Percentiles rank a stretch among this genome's conserved stretches.
Evolutionary conservation across 2,329 filamentous ascomycete genomes (phyloP).

Genomic region (Sporothrix schenckii): DNA sequence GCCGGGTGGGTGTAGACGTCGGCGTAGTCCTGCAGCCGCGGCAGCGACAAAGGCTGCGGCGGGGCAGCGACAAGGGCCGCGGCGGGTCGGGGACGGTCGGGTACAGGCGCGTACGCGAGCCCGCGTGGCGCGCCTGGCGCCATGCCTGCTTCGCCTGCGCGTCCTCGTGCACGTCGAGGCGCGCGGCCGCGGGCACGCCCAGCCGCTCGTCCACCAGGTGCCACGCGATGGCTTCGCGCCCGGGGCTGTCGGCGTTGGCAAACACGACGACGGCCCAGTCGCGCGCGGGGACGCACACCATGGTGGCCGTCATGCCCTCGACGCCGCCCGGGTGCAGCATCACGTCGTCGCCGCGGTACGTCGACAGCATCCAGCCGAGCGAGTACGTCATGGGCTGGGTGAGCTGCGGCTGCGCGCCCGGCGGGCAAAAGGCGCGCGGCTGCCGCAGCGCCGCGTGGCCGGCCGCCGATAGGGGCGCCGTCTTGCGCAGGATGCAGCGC

Average conservation of each 20-base stretch:
- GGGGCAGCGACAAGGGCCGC: background rate
- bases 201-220: background rate
- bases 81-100: background rate
- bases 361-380: background rate
- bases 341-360: background rate
- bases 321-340: constrained; percentile 12
- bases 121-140: background rate
- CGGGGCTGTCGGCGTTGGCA: background rate
- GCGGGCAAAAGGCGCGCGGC: background rate
- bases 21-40: background rate
- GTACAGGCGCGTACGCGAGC: background rate
- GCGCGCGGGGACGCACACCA: background rate
- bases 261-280: background rate
- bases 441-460: background rate
- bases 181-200: background rate
- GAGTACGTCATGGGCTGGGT: background rate
- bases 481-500: background rate
- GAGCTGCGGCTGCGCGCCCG: background rate
- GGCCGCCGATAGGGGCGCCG: background rate
- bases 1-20: background rate
- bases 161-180: background rate
- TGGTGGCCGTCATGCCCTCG: constrained; percentile 2
- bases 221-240: background rate
- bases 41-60: background rate
- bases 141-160: background rate